Evolutionary conservation across 805 yeast species (phyloP).

Genomic region (Wickerhamiella qilinensis): DNA sequence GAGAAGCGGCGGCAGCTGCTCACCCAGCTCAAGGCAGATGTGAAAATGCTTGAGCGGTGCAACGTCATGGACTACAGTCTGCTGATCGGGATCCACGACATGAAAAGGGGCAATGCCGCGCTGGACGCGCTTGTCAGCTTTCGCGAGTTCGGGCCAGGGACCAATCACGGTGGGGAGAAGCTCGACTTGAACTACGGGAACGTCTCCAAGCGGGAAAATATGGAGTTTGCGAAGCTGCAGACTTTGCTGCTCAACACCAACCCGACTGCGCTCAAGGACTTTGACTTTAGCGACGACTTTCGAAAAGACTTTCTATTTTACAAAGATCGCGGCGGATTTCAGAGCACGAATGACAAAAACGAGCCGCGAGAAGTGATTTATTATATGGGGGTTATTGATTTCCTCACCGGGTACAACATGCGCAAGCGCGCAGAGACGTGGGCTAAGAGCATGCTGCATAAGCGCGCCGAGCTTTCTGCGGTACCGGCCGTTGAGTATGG

Average conservation of each 20-base stretch:
- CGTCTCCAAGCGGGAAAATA: constrained; percentile 8
- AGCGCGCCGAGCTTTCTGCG: constrained; percentile 62
- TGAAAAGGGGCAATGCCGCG: constrained; percentile 37
- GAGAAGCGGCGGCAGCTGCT: constrained; percentile 41
- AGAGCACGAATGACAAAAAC: constrained; percentile 49
- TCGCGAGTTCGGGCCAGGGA: constrained; percentile 14
- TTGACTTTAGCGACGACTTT: constrained; percentile 19
- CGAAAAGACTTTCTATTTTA: constrained; percentile 39
- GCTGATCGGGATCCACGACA: constrained; percentile 74
- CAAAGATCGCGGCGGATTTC: constrained; percentile 70
- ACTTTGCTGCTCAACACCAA: constrained; percentile 19
- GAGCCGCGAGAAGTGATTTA: constrained; percentile 54
- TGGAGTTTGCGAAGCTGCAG: constrained; percentile 21
- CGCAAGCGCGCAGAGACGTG: constrained; percentile 71
- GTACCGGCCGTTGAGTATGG: constrained; percentile 87
- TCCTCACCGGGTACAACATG: constrained; percentile 47
- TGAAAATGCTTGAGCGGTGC: constrained; percentile 47
- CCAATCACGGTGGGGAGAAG: background rate
- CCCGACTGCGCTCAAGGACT: constrained; percentile 21
- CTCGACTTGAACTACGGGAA: constrained; percentile 4
- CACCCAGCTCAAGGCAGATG: constrained; percentile 62
- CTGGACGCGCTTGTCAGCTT: constrained; percentile 10
- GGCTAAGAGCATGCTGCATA: constrained; percentile 59
- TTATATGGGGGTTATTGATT: constrained; percentile 87
- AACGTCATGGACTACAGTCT: constrained; percentile 95